Evolutionary conservation across 768 basidiomycete genomes (phyloP), one percentile per base, ranked within the genome.

Genomic region (Boletus rubescentipes): DNA sequence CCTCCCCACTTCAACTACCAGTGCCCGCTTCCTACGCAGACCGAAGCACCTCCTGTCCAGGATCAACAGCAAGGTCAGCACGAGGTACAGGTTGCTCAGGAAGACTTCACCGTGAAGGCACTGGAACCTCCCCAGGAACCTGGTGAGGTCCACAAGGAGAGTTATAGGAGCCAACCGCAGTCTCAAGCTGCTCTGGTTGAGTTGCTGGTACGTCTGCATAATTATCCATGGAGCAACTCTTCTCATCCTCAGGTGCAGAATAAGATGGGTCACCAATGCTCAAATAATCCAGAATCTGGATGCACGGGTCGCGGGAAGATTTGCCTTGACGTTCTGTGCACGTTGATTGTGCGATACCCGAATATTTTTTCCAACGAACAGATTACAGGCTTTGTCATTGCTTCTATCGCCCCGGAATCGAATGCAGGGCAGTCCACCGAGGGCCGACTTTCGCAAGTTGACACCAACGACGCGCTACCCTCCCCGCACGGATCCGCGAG

Each of bases 361-460:
- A 1, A 5, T 1, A 5, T 0, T 4, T 2, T 54, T 10, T 32
- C 51, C 14, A 0, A 11, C 5, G 15, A 31, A 21, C 8, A 20
- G n/a, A 1, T 26, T 12, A 0, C 4, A 2, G 4, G 6, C 1
- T 18, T 1, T 7, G 0, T 34, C 9, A 0, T 35, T 3, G 4
- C 30, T 6, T 3, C 9, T 1, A 12, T 16, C 1, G 18, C 18
- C 5, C 12, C 1, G 15, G 9, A 4, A 14, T 26, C n/a, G 32
- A 11, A 35, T 34, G n/a, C 2, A 15, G n/a, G 23, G 3, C 12
- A 15, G 23, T 49, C 31, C 9, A 12, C 38, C 26, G 29, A 14
- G 8, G n/a, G 3, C 20, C 21, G 3, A 14, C 3, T 9, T 1
- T 12, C 26, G 9, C 52, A 40, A 21, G 39, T 21, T 9, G 2